phyloP scores from a whole-genome alignment of 2,329 filamentous ascomycete species.

The Scedosporium dehoogii region DNA sequence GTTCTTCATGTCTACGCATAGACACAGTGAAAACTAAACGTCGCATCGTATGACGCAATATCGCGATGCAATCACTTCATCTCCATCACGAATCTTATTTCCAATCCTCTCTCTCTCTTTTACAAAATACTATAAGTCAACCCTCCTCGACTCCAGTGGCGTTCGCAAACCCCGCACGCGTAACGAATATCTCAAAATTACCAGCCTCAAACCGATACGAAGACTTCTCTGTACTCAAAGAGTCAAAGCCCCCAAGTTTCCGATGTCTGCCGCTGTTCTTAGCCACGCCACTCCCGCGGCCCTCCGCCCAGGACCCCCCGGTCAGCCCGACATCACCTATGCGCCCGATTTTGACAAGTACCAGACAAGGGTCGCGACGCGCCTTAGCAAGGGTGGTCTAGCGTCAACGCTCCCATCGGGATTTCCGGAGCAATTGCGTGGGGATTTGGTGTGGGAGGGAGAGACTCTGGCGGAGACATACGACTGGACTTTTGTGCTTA shows the following conservation, averaged over 20 bases:
- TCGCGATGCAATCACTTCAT: neutral
- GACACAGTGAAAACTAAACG: neutral
- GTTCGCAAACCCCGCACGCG: neutral
- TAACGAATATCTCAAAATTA: neutral
- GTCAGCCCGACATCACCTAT: constrained; percentile 10
- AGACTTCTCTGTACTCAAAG: no score
- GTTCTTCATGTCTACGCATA: neutral
- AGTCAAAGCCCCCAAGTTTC: neutral
- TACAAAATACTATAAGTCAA: neutral
- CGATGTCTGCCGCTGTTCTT: neutral
- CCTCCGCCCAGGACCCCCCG: constrained; percentile 7
- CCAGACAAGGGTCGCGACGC: constrained; percentile 7
- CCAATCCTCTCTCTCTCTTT: neutral
- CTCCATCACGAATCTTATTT: neutral
- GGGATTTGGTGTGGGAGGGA: constrained; percentile 8
- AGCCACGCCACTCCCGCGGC: constrained; percentile 10
- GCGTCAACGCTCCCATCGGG: constrained; percentile 6
- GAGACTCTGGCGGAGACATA: constrained; percentile 3
- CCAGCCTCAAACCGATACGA: neutral
- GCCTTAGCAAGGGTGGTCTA: neutral
- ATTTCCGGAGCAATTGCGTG: constrained; percentile 5
- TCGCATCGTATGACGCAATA: neutral
- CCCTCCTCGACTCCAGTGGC: neutral
- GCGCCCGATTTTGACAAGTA: constrained; percentile 9
- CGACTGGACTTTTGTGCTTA: constrained; percentile 7